Evolutionary conservation across 257 asterid species (phyloP), one percentile per base, ranked within the genome.

Genomic region (Cordia subcordata): DNA sequence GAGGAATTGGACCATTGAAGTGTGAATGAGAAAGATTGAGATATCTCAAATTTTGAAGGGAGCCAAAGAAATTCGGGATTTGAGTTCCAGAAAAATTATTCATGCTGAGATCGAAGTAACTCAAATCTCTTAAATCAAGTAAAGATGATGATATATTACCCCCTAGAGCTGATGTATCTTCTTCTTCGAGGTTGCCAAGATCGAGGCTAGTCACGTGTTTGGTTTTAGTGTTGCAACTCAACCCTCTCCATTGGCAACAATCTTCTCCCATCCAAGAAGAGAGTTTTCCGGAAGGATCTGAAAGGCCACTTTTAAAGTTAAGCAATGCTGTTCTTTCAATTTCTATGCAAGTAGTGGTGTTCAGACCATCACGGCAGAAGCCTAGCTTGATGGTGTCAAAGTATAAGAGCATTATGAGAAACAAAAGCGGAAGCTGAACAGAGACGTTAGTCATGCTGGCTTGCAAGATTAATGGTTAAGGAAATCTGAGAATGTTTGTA

Each of bases 191-290:
- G 21, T 17, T 42, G 10, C 10, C 8, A 11, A 49, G 21, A 17
- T 49, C 10, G 21, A 49, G 53, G 1, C 53, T 11, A 27, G 44
- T 17, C 4, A 73, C 65, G 14, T 65, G 55, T 10, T 65, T 49
- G 11, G 77, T 73, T 20, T 16, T 42, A 22, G 49, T 55, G 53
- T 52, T 44, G 38, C 82, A 73, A 12, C 23, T 19, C 4, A 70
- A 66, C 19, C 80, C 77, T 8, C 32, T 57, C 77, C 80, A 75
- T 38, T 16, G 18, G 23, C 76, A 75, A 50, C 80, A 66, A 32
- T 75, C 68, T 1, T 70, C 68, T 1, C 71, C 74, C 1, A 18
- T 55, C 80, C 80, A 75, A 11, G 70, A 58, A 20, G 57, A 44
- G 23, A 75, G 70, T 22, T 64, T 44, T 22, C 52, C 46, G 4